phyloP scores from a whole-genome alignment of 805 yeast species.

The Saturnispora dispora region DNA sequence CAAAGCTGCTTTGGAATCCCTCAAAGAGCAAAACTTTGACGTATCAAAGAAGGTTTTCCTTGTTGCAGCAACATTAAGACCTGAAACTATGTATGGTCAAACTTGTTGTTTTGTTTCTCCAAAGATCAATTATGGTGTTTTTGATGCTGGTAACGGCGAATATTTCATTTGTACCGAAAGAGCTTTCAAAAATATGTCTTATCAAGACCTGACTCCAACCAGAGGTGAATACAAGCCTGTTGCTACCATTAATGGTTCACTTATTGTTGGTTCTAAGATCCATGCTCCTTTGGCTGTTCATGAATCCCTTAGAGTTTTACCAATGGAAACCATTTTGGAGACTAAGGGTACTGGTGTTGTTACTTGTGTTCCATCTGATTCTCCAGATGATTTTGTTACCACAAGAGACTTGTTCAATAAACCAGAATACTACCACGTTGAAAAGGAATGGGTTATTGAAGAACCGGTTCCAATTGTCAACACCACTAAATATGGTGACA shows the following conservation, averaged over 20 bases:
- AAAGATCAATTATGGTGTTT: constrained; percentile 84
- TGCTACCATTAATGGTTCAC: constrained; percentile 54
- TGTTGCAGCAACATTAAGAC: constrained; percentile 95
- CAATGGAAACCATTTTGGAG: constrained; percentile 96
- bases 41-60: constrained; percentile 49
- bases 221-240: constrained; percentile 70
- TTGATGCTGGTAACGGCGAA: constrained; percentile 70
- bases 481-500: constrained; percentile 82
- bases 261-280: constrained; percentile 78
- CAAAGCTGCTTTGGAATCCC: constrained; percentile 43
- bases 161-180: constrained; percentile 84
- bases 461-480: constrained; percentile 66
- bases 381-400: constrained; percentile 95
- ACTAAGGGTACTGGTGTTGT: constrained; percentile 98
- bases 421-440: constrained; percentile 81
- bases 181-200: constrained; percentile 95
- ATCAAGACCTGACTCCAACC: constrained; percentile 82
- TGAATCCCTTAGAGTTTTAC: constrained; percentile 70
- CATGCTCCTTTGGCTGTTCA: constrained; percentile 72
- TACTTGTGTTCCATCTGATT: constrained; percentile 97
- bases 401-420: constrained; percentile 75
- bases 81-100: constrained; percentile 99
- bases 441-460: constrained; percentile 75
- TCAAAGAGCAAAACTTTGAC: constrained; percentile 41
- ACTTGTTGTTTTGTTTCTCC: constrained; percentile 97